Evolutionary conservation across 139 green algal genomes (phyloP), one percentile per base, ranked within the genome.

Genomic region (Picochlorum sp.): DNA sequence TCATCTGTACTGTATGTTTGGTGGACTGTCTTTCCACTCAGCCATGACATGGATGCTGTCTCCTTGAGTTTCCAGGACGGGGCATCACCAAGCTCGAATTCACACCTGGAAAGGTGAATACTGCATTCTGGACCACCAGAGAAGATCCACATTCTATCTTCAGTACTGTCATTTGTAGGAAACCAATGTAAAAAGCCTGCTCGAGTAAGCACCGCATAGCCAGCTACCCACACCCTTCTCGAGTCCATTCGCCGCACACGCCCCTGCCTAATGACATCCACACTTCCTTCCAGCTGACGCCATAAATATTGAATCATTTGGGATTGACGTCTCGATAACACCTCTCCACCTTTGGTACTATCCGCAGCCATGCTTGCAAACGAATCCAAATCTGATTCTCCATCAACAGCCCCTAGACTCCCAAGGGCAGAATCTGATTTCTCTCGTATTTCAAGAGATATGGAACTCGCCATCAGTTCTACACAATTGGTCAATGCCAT

Each of bases 121-220:
- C 26, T 64, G 32, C 70, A 74, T 14, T 6, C 67, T 23, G 28
- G 23, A 23, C 38, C 28, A 20, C 54, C 54, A 13, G 9, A 20
- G 13, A 11, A 44, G n/a, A 21, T 3, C 21, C 50, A 34, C 30
- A 21, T 45, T 32, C 62, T 57, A 32, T 18, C 13, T 44, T 18
- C 15, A 44, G 61, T 52, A 67, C 49, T 7, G 60, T 32, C 49
- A 47, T 45, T 4, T 49, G 55, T 13, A 21, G 34, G 13, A 51
- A 85, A 85, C 70, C 75, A 85, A 66, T 87, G 82, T 34, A 88
- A 71, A 68, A 79, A 85, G 51, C 85, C 81, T 2, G 72, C 67
- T 13, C 80, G 69, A 3, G 85, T 91, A 9, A 91, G 70, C 49
- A 92, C 82, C 24, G 79, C 83, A 69, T 88, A 79, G 24, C 59